phyloP scores from a whole-genome alignment of 345 rosid genomes.

The Eucalyptus grandis region DNA sequence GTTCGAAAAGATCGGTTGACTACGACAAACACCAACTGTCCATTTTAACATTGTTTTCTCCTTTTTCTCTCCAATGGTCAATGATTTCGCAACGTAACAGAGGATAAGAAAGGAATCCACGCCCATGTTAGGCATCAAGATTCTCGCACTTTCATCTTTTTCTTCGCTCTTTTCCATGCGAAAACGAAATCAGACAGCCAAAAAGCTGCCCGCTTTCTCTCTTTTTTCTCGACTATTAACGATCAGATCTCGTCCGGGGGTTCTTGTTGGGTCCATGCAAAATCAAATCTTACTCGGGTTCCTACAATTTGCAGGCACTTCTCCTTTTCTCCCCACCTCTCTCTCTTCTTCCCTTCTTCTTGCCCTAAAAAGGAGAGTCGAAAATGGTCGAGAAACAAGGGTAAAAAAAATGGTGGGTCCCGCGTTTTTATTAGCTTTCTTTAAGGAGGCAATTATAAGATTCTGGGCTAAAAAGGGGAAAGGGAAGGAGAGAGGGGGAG shows the following conservation, averaged over 20 bases:
- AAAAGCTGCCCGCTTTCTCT: neutral
- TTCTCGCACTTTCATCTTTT: neutral
- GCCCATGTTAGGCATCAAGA: constrained; percentile 10
- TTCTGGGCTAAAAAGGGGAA: neutral
- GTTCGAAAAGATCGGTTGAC: neutral
- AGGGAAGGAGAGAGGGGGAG: neutral
- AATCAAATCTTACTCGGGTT: constrained; percentile 16
- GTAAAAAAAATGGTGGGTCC: constrained; percentile 6
- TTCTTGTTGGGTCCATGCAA: neutral
- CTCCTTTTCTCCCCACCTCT: neutral
- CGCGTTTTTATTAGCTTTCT: neutral
- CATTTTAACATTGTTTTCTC: neutral
- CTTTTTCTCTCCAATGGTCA: neutral
- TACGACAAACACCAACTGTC: neutral
- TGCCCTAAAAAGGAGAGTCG: neutral
- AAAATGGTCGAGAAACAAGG: neutral
- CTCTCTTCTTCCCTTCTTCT: constrained; percentile 8
- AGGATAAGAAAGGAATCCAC: neutral
- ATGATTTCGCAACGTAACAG: neutral
- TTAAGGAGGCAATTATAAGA: neutral
- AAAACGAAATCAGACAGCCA: neutral
- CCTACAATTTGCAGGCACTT: neutral
- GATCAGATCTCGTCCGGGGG: neutral
- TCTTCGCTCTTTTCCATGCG: neutral
- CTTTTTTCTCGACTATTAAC: neutral